phyloP scores from a whole-genome alignment of 805 yeast genomes.

The Zygoascus bituminiphila region DNA sequence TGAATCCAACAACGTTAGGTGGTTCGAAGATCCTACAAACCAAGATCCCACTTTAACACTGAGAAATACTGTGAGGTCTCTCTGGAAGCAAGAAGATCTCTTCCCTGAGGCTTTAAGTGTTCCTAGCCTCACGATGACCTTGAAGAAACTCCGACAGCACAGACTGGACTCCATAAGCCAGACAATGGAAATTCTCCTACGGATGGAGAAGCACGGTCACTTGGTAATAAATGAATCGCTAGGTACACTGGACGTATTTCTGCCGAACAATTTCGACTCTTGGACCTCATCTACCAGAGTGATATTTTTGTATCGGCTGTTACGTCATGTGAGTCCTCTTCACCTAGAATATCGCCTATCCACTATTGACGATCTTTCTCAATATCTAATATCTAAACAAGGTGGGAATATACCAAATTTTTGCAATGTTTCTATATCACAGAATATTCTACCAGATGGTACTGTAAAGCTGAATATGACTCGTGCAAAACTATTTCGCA shows the following conservation, averaged over 20 bases:
- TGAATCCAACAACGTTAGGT: constrained; percentile 30
- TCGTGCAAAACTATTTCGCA: background rate
- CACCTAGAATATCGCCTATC: constrained; percentile 6
- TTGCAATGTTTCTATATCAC: background rate
- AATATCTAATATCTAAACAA: constrained; percentile 4
- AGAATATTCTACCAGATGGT: background rate
- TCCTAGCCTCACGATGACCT: constrained; percentile 8
- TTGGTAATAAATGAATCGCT: constrained; percentile 5
- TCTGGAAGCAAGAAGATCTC: constrained; percentile 1
- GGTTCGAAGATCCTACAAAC: constrained; percentile 73
- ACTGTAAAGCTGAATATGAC: background rate
- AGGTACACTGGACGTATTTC: constrained; percentile 4
- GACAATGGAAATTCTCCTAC: constrained; percentile 14
- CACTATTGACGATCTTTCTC: constrained; percentile 19
- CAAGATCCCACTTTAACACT: constrained; percentile 43
- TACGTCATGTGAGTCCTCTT: constrained; percentile 9
- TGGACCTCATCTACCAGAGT: constrained; percentile 6
- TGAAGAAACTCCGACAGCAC: constrained; percentile 11
- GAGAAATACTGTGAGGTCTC: constrained; percentile 47
- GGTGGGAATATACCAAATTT: background rate
- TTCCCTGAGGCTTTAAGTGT: constrained; percentile 11
- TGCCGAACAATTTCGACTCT: constrained; percentile 3
- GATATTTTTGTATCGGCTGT: constrained; percentile 4
- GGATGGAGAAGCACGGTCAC: constrained; percentile 5
- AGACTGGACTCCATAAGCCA: constrained; percentile 18